Conservation (phyloP, 495 filamentous ascomycete species). For the Bathelium albidoporum region DNA sequence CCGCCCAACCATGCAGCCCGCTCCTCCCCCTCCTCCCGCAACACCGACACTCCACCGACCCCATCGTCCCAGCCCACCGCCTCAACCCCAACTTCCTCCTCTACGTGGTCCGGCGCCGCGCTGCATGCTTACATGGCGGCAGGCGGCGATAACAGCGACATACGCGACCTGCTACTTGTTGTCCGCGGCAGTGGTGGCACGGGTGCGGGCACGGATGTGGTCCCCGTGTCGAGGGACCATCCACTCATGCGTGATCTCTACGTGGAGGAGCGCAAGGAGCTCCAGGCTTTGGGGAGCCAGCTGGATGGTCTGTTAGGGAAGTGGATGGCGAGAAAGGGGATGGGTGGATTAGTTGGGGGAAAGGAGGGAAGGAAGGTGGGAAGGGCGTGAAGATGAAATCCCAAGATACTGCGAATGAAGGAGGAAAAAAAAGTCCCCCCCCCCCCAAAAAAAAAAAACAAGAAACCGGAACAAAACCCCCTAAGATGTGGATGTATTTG, state of each 20-base stretch:
- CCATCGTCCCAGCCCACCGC: slow-evolving; percentile 27
- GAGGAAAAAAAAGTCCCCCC: no score
- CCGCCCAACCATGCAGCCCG: background rate
- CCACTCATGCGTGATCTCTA: slow-evolving; percentile 73
- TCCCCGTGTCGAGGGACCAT: slow-evolving; percentile 67
- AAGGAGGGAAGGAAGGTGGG: background rate
- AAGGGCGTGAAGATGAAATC: background rate
- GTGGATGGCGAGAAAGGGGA: slow-evolving; percentile 44
- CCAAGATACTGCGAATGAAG: background rate
- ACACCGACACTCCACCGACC: slow-evolving; percentile 11
- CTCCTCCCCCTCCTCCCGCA: background rate
- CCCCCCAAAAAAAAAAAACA: no score
- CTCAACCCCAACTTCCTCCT: slow-evolving; percentile 13
- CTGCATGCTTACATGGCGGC: slow-evolving; percentile 80
- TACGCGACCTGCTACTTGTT: slow-evolving; percentile 80
- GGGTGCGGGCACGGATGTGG: slow-evolving; percentile 62
- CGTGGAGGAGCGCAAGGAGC: slow-evolving; percentile 67
- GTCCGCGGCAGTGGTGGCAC: slow-evolving; percentile 66
- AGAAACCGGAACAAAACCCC: no score
- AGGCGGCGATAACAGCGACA: slow-evolving; percentile 86
- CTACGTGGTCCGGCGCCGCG: slow-evolving; percentile 74
- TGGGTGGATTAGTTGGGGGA: background rate
- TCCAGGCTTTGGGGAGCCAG: slow-evolving; percentile 74
- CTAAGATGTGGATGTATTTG: no score
- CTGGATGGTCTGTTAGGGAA: slow-evolving; percentile 78